Conservation (phyloP, 768 basidiomycete genomes). For the Boletus speciosus region DNA sequence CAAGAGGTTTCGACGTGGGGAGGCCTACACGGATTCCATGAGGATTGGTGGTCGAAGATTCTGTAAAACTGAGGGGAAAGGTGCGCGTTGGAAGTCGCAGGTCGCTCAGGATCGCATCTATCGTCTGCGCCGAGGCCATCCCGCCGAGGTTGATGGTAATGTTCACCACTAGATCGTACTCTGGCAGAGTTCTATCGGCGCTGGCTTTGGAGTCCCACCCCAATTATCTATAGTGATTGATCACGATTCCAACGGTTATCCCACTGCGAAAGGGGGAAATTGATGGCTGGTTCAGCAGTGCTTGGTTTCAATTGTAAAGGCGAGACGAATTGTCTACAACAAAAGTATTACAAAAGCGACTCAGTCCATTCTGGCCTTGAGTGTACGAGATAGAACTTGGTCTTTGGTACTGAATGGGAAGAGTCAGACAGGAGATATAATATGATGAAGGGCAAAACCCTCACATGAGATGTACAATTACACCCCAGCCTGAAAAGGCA, state of each 20-base stretch:
- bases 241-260: background rate
- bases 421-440: constrained; percentile 7
- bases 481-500: constrained; percentile 96
- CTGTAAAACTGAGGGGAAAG: constrained; percentile 10
- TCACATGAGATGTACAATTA: constrained; percentile 92
- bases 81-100: constrained; percentile 13
- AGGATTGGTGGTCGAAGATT: background rate
- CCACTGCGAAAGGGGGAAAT: background rate
- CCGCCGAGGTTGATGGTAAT: background rate
- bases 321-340: constrained; percentile 18
- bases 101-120: constrained; percentile 10
- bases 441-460: constrained; percentile 28
- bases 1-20: background rate
- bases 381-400: constrained; percentile 73
- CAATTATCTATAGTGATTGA: background rate
- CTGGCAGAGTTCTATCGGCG: constrained; percentile 1
- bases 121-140: constrained; percentile 6
- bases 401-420: constrained; percentile 57
- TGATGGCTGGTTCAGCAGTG: background rate
- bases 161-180: background rate
- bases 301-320: background rate
- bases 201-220: background rate
- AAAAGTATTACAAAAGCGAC: constrained; percentile 6
- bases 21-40: constrained; percentile 14
- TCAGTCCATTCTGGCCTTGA: constrained; percentile 93